Conservation (phyloP, 495 filamentous ascomycete species). For the Neurospora sp. region DNA sequence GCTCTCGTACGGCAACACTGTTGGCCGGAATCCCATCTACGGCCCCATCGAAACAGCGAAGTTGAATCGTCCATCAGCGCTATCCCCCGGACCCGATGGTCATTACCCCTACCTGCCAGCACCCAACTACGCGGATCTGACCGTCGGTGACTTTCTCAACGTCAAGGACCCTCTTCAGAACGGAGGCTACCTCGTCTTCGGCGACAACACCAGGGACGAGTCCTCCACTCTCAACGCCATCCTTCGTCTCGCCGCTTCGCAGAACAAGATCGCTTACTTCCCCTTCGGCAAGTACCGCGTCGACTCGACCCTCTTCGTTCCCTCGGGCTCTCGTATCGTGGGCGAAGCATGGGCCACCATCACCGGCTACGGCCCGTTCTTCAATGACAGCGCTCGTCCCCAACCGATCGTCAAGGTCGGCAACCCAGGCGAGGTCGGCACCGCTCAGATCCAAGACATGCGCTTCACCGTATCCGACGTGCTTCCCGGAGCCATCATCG, state of each 20-base stretch:
- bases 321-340: constrained; percentile 43
- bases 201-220: constrained; percentile 30
- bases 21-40: constrained; percentile 51
- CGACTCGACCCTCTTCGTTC: constrained; percentile 38
- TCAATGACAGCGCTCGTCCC: constrained; percentile 40
- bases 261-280: constrained; percentile 34
- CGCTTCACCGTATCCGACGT: constrained; percentile 37
- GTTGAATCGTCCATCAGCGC: constrained; percentile 13
- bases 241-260: constrained; percentile 22
- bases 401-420: constrained; percentile 50
- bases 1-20: constrained; percentile 41
- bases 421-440: constrained; percentile 43
- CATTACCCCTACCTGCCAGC: constrained; percentile 23
- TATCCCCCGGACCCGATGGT: constrained; percentile 18
- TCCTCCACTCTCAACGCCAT: constrained; percentile 28
- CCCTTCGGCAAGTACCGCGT: constrained; percentile 41
- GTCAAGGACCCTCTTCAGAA: constrained; percentile 33
- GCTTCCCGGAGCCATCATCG: constrained; percentile 35
- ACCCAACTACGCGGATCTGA: constrained; percentile 27
- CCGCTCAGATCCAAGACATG: constrained; percentile 49
- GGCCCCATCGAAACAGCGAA: constrained; percentile 30
- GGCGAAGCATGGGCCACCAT: constrained; percentile 42
- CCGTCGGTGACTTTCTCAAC: constrained; percentile 30
- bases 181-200: constrained; percentile 25
- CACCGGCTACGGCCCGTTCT: constrained; percentile 37